A percentile compares a stretch with the other conserved stretches of the same genome.
These are phyloP conservation scores for Neoarthrinium moseri DNA, from an alignment of 2,329 filamentous ascomycete genomes.

Conservation along the genomic window DNA sequence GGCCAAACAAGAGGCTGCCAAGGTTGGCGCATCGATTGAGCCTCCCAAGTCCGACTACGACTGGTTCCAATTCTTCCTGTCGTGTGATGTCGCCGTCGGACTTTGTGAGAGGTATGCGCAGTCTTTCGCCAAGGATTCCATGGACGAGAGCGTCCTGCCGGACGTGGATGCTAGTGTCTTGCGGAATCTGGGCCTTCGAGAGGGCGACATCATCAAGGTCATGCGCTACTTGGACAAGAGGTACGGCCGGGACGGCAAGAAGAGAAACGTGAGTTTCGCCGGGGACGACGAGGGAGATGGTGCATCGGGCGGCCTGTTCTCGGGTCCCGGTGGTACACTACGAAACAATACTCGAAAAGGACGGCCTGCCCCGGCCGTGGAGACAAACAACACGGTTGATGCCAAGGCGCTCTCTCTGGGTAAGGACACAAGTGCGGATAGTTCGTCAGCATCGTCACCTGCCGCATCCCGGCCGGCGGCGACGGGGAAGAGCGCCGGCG, in stretches of 20 bases:
- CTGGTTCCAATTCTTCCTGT: constrained; percentile 98
- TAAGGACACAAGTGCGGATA: constrained; percentile 42
- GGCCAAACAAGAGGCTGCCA: constrained; percentile 27
- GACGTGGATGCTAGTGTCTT: constrained; percentile 84
- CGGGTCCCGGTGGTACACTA: constrained; percentile 84
- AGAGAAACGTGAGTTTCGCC: constrained; percentile 33
- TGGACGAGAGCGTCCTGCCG: constrained; percentile 89
- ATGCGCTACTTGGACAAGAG: constrained; percentile 86
- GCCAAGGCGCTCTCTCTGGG: constrained; percentile 77
- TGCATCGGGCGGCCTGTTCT: constrained; percentile 74
- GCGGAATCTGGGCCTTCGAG: constrained; percentile 86
- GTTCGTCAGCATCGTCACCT: constrained; percentile 36
- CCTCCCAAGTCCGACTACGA: constrained; percentile 75
- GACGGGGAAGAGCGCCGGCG: constrained; percentile 39
- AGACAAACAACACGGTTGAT: constrained; percentile 83
- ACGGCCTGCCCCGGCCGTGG: constrained; percentile 80
- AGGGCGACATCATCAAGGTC: constrained; percentile 94
- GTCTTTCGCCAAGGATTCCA: constrained; percentile 85
- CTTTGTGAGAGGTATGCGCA: constrained; percentile 93
- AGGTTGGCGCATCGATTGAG: constrained; percentile 63
- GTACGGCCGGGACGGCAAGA: constrained; percentile 65
- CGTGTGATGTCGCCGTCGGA: constrained; percentile 86
- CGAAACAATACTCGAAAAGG: constrained; percentile 95
- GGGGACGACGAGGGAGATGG: constrained; percentile 47
- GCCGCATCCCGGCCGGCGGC: constrained; percentile 25